A percentile compares a stretch with the other conserved stretches of the same genome.
phyloP scores from a whole-genome alignment of 768 basidiomycete species.

The Pleurotus platypus region DNA sequence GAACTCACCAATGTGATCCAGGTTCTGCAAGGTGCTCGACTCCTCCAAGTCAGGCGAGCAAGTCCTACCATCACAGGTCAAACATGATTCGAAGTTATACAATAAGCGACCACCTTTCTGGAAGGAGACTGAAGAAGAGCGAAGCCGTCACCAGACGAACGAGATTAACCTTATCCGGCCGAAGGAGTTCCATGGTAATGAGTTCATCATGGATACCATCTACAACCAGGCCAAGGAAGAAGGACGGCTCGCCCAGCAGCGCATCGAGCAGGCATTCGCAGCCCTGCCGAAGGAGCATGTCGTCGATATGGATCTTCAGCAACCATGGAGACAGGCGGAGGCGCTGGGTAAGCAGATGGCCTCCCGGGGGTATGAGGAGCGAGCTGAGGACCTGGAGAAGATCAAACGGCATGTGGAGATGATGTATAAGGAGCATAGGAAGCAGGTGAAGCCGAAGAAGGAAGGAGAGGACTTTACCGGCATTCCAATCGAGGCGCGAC shows the following conservation, averaged over 20 bases:
- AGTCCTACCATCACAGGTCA: constrained; percentile 21
- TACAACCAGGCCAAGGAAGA: neutral
- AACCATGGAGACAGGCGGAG: constrained; percentile 34
- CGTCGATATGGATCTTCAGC: constrained; percentile 19
- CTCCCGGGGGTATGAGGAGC: constrained; percentile 16
- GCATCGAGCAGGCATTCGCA: constrained; percentile 5
- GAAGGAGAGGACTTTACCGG: constrained; percentile 27
- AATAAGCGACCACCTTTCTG: constrained; percentile 19
- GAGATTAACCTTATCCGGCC: constrained; percentile 12
- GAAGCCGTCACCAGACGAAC: constrained; percentile 13
- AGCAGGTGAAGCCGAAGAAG: constrained; percentile 1
- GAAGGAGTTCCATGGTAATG: constrained; percentile 1
- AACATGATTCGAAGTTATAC: constrained; percentile 20
- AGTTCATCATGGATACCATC: constrained; percentile 28
- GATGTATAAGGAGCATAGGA: constrained; percentile 21
- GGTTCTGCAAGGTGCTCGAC: constrained; percentile 43
- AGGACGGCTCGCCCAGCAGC: neutral
- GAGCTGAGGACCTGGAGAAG: constrained; percentile 26
- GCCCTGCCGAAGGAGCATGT: neutral
- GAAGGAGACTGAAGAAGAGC: constrained; percentile 8
- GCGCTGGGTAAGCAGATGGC: constrained; percentile 17
- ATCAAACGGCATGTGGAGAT: constrained; percentile 39
- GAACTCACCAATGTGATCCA: constrained; percentile 10
- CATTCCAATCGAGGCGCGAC: constrained; percentile 38
- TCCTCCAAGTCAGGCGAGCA: constrained; percentile 42